A percentile compares a stretch with the other conserved stretches of the same genome.
Evolutionary conservation across 2,329 filamentous ascomycete genomes (phyloP).

Genomic region (Alternaria sp.): DNA sequence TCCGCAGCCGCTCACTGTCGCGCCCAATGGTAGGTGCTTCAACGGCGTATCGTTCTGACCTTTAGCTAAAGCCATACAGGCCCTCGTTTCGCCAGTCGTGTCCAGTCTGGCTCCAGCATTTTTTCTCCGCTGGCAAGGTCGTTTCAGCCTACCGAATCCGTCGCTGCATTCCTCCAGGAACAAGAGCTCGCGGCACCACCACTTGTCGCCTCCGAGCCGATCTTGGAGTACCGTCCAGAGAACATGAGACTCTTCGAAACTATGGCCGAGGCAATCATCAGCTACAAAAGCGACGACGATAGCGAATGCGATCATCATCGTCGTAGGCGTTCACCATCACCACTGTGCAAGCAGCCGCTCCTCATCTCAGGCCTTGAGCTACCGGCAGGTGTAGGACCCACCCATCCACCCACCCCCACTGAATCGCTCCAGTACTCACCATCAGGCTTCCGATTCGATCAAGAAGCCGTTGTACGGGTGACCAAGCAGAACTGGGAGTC

Average conservation of each 20-base stretch:
- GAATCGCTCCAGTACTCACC: slow-evolving; percentile 1
- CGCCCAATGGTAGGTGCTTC: slow-evolving; percentile 11
- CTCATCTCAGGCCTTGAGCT: background rate
- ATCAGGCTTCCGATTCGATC: background rate
- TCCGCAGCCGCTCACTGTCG: background rate
- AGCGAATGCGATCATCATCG: background rate
- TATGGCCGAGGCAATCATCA: background rate
- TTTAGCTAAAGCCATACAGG: slow-evolving; percentile 13
- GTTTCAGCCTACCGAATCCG: slow-evolving; percentile 8
- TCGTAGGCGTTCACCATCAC: background rate
- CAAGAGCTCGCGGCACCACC: slow-evolving; percentile 3
- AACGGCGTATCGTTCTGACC: background rate
- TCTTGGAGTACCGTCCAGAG: background rate
- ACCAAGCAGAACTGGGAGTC: slow-evolving; percentile 15
- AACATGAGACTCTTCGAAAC: slow-evolving; percentile 11
- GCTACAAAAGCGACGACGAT: slow-evolving; percentile 4
- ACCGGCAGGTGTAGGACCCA: background rate
- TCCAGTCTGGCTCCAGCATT: background rate
- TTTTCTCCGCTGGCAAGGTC: slow-evolving; percentile 15
- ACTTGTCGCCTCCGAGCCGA: background rate
- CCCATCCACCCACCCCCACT: slow-evolving; percentile 14
- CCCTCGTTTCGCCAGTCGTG: slow-evolving; percentile 9
- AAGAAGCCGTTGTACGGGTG: slow-evolving; percentile 13
- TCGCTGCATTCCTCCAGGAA: slow-evolving; percentile 16
- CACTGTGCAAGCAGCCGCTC: background rate